Evolutionary conservation across 2,329 filamentous ascomycete species (phyloP).

Genomic region (Setomelanomma holmii): DNA sequence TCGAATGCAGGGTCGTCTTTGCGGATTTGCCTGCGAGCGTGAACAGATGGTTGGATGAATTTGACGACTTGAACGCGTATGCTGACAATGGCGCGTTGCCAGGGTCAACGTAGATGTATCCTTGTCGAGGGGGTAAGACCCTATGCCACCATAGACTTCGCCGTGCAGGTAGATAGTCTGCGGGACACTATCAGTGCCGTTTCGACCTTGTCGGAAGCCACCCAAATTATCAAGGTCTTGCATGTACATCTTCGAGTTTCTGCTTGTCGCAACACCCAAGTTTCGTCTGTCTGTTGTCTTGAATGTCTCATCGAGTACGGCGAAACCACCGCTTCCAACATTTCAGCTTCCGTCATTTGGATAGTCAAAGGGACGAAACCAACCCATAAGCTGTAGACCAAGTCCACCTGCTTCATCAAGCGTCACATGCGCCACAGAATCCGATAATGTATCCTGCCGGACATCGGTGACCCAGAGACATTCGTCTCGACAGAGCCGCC

Average conservation of each 20-base stretch:
- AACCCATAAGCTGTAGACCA: conserved; percentile 23
- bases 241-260: conserved; percentile 38
- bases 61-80: conserved; percentile 32
- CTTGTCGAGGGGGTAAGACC: conserved; percentile 33
- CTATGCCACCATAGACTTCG: conserved; percentile 29
- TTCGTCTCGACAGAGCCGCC: conserved; percentile 8
- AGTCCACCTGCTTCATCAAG: conserved; percentile 11
- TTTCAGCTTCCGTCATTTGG: conserved; percentile 14
- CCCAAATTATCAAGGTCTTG: conserved; percentile 29
- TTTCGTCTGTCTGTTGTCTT: conserved; percentile 21
- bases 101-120: conserved; percentile 40
- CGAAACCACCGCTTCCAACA: conserved; percentile 23
- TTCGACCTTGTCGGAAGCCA: conserved; percentile 29
- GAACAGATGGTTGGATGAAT: conserved; percentile 26
- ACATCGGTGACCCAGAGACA: conserved; percentile 1
- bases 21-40: conserved; percentile 35
- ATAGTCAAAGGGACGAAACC: conserved; percentile 19
- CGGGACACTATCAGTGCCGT: conserved; percentile 26
- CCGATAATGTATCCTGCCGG: conserved; percentile 7
- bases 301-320: conserved; percentile 24
- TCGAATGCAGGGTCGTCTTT: conserved; percentile 33
- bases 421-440: conserved; percentile 13
- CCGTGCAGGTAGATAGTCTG: conserved; percentile 29
- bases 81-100: conserved; percentile 35
- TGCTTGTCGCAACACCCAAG: conserved; percentile 39